These are phyloP conservation scores for Aspergillus steynii DNA, from an alignment of 495 filamentous ascomycete species.

Conservation along the genomic window DNA sequence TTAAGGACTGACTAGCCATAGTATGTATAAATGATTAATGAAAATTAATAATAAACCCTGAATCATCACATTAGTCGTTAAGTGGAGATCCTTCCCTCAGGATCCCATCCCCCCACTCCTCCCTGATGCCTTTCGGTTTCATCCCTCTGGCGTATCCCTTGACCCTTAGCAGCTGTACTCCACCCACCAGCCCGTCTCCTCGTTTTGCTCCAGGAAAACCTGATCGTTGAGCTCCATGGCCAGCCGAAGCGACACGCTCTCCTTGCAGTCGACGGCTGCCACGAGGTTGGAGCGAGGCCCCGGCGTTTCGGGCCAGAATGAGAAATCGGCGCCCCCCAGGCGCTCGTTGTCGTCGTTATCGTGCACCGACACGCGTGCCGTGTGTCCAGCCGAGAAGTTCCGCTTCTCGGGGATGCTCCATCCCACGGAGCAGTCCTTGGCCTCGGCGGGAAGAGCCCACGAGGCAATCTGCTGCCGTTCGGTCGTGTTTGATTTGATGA, in stretches of 20 bases:
- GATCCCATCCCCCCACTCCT: neutral
- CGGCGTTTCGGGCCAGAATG: constrained; percentile 4
- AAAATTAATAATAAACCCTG: neutral
- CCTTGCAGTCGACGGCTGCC: neutral
- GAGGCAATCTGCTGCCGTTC: constrained; percentile 5
- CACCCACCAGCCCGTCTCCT: constrained; percentile 8
- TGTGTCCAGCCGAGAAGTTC: constrained; percentile 9
- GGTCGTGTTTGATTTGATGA: constrained; percentile 4
- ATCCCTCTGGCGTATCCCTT: too few relatives aligned
- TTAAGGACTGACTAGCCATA: neutral
- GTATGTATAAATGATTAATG: neutral
- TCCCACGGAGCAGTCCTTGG: constrained; percentile 2
- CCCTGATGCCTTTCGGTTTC: neutral
- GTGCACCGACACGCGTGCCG: constrained; percentile 3
- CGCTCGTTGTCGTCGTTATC: neutral
- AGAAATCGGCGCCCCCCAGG: constrained; percentile 6
- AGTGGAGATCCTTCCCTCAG: neutral
- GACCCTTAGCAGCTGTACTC: constrained; percentile 3
- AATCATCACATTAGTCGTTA: neutral
- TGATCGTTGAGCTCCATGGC: constrained; percentile 1
- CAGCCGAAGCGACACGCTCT: neutral
- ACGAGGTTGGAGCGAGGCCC: constrained; percentile 5
- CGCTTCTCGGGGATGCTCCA: constrained; percentile 8
- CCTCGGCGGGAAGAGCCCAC: constrained; percentile 3
- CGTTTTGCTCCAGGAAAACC: constrained; percentile 8